Evolutionary conservation across 176 grass and related monocot genomes (phyloP), one percentile per base, ranked within the genome.

Genomic region (Poa pratensis): DNA sequence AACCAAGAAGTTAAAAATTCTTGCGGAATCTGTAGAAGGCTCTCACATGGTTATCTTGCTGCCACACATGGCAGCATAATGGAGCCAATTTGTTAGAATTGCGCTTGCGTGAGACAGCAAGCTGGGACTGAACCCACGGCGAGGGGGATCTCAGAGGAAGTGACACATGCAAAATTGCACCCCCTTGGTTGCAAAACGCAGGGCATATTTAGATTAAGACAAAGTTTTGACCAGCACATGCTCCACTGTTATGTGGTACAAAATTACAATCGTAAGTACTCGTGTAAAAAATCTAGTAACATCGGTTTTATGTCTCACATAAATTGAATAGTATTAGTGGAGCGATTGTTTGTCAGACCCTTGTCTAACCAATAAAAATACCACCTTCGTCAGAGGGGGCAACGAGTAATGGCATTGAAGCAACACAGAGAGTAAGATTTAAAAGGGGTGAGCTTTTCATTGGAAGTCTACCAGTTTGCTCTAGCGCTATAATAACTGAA

Each of bases 311-410:
- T 15, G 23, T 27, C 60, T 63, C 60, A 59, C n/a, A 28, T 28
- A 15, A 63, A 43, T 71, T 46, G 39, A 72, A 45, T 46, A 63
- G 12, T 63, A 63, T 22, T 14, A 63, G 24, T 63, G 26, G 60
- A 63, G 24, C 15, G 24, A 15, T 63, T 63, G 24, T 63, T 63
- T 27, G 12, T 72, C 40, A 16, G 1, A 72, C 13, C 69, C 23
- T 73, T 73, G 70, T 26, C 70, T 73, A 7, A 2, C 70, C 14
- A 73, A 73, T 73, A 15, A 73, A 73, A 73, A 49, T 73, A 73
- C 22, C 6, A 15, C 70, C 70, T 49, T 73, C 7, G 42, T 24
- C n/a, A 26, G 40, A 48, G 69, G 42, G 69, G 43, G 42, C 22
- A 24, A 73, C 2, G 69, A 5, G n/a, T 26, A 46, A 16, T 73